Evolutionary conservation across 306 rosid species (phyloP), one percentile per base, ranked within the genome.

Genomic region (Prunus padus): DNA sequence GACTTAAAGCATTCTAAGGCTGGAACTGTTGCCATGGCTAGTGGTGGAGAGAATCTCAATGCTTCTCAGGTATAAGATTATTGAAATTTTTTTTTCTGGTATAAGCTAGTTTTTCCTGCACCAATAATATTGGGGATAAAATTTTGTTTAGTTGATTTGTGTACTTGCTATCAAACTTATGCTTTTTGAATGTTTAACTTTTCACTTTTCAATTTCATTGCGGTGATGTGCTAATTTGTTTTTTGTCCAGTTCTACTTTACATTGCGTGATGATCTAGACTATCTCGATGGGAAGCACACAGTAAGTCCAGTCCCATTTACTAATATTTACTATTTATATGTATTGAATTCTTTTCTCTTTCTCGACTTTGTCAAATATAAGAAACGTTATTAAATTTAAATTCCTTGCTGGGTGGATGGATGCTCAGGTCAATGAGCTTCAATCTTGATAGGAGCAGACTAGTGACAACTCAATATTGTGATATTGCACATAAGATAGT

Each of bases 21-120:
- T 5, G 98, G 96, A 69, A 92, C 95, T 1, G 79, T 94, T 86
- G 87, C 97, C 76, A 94, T 94, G 97, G 98, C 98, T 44, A 91
- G 97, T 84, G 98, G 92, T 3, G 98, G 98, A 71, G 96, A 91
- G 86, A 91, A 94, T 81, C 88, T 94, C 59, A 94, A 94, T 87
- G 98, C 98, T 76, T 94, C 98, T 73, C 97, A 94, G 96, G 98
- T 94, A 82, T 73, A 19, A 13, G 71, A 73, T 46, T 52, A 65
- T 30, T 49, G 19, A 8, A 15, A 65, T 25, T 37, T 37, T 13
- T 30, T 60, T 28, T 1, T 50, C 20, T 49, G 20, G 68, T 46
- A 45, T 73, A 73, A 59, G 28, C 4, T 25, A 59, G 76, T 20
- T 65, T 40, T 65, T 26, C 47, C 52, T n/a, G 50, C 49, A 20